Evolutionary conservation across 371 early-diverging fungal species (phyloP).

Genomic region (Lichtheimia hyalospora): DNA sequence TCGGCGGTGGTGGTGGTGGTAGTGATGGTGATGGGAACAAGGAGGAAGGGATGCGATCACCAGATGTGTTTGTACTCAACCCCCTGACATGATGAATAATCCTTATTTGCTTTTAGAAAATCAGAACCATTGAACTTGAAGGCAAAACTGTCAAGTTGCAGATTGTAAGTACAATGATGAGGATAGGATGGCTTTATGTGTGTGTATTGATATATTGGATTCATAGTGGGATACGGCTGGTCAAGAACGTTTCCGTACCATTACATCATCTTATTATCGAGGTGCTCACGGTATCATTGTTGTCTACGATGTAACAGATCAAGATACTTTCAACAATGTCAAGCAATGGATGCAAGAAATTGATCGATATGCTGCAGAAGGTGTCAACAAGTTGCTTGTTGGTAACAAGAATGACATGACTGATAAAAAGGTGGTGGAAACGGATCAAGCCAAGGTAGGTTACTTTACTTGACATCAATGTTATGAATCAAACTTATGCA

Average conservation of each 20-base stretch:
- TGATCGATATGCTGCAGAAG: conserved; percentile 52
- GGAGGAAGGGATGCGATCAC: too few species aligned
- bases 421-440: conserved; percentile 81
- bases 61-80: too few species aligned
- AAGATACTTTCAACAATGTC: conserved; percentile 91
- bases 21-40: too few species aligned
- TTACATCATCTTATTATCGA: conserved; percentile 94
- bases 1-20: neutral
- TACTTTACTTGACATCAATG: too few species aligned
- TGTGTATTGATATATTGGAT: neutral
- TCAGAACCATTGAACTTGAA: conserved; percentile 98
- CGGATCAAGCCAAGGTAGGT: conserved; percentile 62
- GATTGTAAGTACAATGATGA: conserved; percentile 62
- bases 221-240: conserved; percentile 95
- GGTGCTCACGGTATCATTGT: conserved; percentile 98
- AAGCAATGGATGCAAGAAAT: conserved; percentile 94
- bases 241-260: conserved; percentile 99
- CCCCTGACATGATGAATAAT: too few species aligned
- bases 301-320: conserved; percentile 98
- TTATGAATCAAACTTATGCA: too few species aligned
- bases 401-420: conserved; percentile 98
- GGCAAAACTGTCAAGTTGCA: conserved; percentile 99
- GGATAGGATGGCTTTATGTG: neutral
- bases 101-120: conserved; percentile 71
- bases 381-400: conserved; percentile 93